phyloP scores from a whole-genome alignment of 2,329 filamentous ascomycete genomes.

The Cladosporium austrohemisphaericum region DNA sequence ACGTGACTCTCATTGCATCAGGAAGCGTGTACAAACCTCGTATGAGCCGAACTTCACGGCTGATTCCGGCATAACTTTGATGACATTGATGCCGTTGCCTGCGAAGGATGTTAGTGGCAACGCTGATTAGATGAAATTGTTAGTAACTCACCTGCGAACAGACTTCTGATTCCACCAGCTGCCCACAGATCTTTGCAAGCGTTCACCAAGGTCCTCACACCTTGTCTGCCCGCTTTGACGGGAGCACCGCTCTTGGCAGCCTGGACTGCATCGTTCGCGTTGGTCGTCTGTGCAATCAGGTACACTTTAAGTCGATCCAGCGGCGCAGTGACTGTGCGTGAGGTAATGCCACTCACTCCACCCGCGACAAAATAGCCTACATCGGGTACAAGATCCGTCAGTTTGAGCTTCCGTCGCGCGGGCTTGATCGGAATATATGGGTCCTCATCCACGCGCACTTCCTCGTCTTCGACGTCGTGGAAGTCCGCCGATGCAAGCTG shows the following conservation, averaged over 20 bases:
- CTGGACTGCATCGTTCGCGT: slow-evolving; percentile 56
- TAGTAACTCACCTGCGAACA: slow-evolving; percentile 77
- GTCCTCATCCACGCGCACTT: slow-evolving; percentile 24
- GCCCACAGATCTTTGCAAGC: slow-evolving; percentile 77
- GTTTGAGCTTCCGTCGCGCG: slow-evolving; percentile 40
- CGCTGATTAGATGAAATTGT: too few relatives aligned
- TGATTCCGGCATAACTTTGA: slow-evolving; percentile 98
- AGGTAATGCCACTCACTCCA: slow-evolving; percentile 89
- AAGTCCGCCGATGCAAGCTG: slow-evolving; percentile 11
- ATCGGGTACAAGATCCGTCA: slow-evolving; percentile 66
- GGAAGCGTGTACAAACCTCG: slow-evolving; percentile 54
- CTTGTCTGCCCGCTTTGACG: slow-evolving; percentile 60
- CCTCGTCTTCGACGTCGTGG: slow-evolving; percentile 17
- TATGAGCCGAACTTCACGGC: slow-evolving; percentile 98
- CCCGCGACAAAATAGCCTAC: slow-evolving; percentile 98
- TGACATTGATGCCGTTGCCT: slow-evolving; percentile 94
- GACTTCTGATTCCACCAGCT: slow-evolving; percentile 78
- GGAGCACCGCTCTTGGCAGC: slow-evolving; percentile 69
- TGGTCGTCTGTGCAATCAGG: slow-evolving; percentile 82
- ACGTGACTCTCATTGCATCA: neutral
- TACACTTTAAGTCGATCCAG: slow-evolving; percentile 97
- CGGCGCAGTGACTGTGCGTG: slow-evolving; percentile 89
- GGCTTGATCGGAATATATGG: slow-evolving; percentile 34
- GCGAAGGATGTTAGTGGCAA: slow-evolving; percentile 5
- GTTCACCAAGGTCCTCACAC: slow-evolving; percentile 64